Percentiles rank a stretch among this genome's conserved stretches.
Evolutionary conservation across 2,329 filamentous ascomycete species (phyloP).

Genomic region (Thelonectria rubi): DNA sequence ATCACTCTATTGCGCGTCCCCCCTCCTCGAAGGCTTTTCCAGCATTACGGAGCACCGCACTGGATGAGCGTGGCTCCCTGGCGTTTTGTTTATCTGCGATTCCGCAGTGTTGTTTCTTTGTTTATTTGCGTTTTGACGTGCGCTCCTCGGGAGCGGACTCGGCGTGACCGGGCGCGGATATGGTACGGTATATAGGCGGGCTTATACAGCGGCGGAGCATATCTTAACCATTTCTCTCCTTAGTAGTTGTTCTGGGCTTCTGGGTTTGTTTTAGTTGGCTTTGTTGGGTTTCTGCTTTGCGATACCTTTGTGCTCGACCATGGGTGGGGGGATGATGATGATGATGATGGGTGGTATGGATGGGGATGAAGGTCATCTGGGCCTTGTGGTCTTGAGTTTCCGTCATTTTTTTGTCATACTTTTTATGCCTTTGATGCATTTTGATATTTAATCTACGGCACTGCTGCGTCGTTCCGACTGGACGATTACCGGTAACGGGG

Average conservation of each 20-base stretch:
- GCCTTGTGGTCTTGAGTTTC: slow-evolving; percentile 1
- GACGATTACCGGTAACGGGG: slow-evolving; percentile 22
- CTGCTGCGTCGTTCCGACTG: slow-evolving; percentile 15
- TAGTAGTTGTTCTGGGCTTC: slow-evolving; percentile 29
- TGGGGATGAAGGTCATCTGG: slow-evolving; percentile 15
- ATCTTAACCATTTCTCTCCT: slow-evolving; percentile 25
- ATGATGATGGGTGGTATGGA: slow-evolving; percentile 14
- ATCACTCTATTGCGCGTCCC: slow-evolving; percentile 33
- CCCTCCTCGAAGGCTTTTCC: slow-evolving; percentile 13
- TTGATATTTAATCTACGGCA: slow-evolving; percentile 23
- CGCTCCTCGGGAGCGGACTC: slow-evolving; percentile 23
- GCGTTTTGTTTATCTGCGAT: slow-evolving; percentile 28
- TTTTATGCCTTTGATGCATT: slow-evolving; percentile 6
- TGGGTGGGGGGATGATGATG: slow-evolving; percentile 13
- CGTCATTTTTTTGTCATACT: slow-evolving; percentile 5
- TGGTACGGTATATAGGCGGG: slow-evolving; percentile 30
- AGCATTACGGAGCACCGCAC: slow-evolving; percentile 16
- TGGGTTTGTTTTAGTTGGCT: slow-evolving; percentile 21
- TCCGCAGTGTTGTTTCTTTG: slow-evolving; percentile 26
- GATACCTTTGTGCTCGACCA: slow-evolving; percentile 34
- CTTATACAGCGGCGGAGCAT: slow-evolving; percentile 40
- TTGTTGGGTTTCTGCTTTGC: slow-evolving; percentile 36
- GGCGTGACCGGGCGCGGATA: slow-evolving; percentile 34
- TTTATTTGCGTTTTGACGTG: slow-evolving; percentile 22
- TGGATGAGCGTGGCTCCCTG: slow-evolving; percentile 25